Base-by-base conservation (phyloP, 768 basidiomycete genomes). In the Leccinum incarnatum region DNA sequence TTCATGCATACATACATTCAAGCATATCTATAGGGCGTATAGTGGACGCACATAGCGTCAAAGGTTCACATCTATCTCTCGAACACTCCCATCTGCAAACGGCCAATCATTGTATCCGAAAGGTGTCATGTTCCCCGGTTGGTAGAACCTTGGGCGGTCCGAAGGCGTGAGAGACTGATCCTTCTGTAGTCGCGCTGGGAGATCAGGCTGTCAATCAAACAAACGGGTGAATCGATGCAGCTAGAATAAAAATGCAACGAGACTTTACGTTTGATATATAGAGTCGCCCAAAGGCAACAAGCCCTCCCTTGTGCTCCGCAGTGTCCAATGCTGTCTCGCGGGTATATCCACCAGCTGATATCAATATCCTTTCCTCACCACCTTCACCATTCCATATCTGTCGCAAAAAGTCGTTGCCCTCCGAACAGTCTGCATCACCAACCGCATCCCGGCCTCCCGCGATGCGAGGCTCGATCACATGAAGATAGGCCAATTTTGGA, bases 371-470 rank as follows among this genome's bases (percentile, higher is more conserved):
- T 40, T 40, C n/a, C 40, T 40, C 40, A 10, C 59, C 51, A 23
- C 75, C 72, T 5, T 71, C 69, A 3, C 58, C 46, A 11, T 53
- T 34, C 82, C 83, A 83, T 3, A 81, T 76, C 3, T 72, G 58
- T 66, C 59, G 21, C 61, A 65, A 23, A 87, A 57, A 48, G 76
- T n/a, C n/a, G 9, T 40, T 40, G 3, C n/a, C 4, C 40, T 40
- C 40, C 8, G 17, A 40, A 40, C n/a, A 1, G n/a, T n/a, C 40
- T 10, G n/a, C 40, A 9, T n/a, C n/a, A 3, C 17, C 40, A n/a
- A 40, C 40, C 3, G 40, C n/a, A 40, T 40, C 40, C n/a, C 40
- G 15, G 8, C 37, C 37, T 8, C 37, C 40, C 17, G n/a, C 40
- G 9, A 40, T 10, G 9, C 40, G 40, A 40, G 40, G 40, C 40